phyloP scores from a whole-genome alignment of 2,329 filamentous ascomycete species.

The Aureobasidium pullulans region DNA sequence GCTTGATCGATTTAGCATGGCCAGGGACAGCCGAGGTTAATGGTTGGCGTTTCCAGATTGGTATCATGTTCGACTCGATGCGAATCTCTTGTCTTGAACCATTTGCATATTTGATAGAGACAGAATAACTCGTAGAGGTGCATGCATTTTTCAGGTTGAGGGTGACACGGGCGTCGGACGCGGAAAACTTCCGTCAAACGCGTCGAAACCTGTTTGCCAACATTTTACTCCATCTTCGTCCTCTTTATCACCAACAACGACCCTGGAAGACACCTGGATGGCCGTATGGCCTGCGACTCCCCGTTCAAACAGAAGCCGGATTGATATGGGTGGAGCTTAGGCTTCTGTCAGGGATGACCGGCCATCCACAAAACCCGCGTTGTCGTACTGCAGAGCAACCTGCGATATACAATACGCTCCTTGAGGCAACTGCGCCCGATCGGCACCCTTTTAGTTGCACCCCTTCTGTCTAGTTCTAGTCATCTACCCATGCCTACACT shows the following conservation, averaged over 20 bases:
- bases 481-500: no score
- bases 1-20: neutral
- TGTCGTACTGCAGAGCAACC: neutral
- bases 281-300: no score
- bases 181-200: neutral
- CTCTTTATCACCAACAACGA: no score
- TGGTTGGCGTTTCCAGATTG: neutral
- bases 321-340: neutral
- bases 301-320: neutral
- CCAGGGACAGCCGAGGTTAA: neutral
- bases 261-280: no score
- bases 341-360: neutral
- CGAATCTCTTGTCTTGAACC: neutral
- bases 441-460: no score
- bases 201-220: neutral
- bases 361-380: no score
- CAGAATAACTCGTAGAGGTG: neutral
- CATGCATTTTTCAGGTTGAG: neutral
- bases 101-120: neutral
- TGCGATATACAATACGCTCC: no score
- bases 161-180: neutral
- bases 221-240: neutral
- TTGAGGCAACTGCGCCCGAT: no score
- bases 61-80: neutral
- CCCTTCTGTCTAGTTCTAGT: no score